Percentiles rank a stretch among this genome's conserved stretches.
These are phyloP conservation scores for Leptomonas pyrrhocoris DNA, from an alignment of 208 protist genomes.

Conservation along the genomic window DNA sequence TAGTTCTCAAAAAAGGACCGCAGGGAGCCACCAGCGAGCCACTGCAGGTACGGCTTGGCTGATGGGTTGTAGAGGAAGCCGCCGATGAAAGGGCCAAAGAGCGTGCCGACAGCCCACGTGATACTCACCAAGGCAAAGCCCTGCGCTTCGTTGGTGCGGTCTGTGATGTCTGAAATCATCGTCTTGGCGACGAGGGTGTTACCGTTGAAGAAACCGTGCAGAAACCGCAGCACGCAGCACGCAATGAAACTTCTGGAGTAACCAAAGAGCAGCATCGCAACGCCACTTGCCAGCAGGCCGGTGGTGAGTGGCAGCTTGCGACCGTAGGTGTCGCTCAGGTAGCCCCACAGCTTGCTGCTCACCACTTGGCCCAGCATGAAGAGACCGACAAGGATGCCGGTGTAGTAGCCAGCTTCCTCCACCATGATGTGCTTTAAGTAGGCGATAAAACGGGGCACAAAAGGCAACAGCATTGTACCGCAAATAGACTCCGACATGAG, in stretches of 20 bases:
- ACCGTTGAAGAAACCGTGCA: constrained; percentile 76
- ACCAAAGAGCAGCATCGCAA: constrained; percentile 72
- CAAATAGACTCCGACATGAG: constrained; percentile 80
- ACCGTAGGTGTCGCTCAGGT: constrained; percentile 71
- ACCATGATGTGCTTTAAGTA: constrained; percentile 46
- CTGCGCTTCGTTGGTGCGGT: constrained; percentile 62
- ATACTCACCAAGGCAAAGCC: constrained; percentile 97
- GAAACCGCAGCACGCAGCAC: constrained; percentile 58
- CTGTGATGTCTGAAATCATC: constrained; percentile 75
- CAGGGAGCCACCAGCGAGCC: constrained; percentile 27
- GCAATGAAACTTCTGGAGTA: constrained; percentile 39
- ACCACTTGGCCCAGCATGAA: constrained; percentile 87
- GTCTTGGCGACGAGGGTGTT: constrained; percentile 75
- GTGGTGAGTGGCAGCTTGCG: constrained; percentile 50
- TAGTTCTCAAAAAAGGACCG: constrained; percentile 43
- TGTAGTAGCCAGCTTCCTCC: constrained; percentile 55
- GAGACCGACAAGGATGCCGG: constrained; percentile 67
- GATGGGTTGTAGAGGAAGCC: constrained; percentile 80
- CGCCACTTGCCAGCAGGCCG: constrained; percentile 52
- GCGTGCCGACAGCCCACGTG: constrained; percentile 57
- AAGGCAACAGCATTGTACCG: constrained; percentile 74
- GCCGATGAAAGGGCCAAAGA: constrained; percentile 66
- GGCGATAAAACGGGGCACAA: constrained; percentile 67
- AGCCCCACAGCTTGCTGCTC: constrained; percentile 69
- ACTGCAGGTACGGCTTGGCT: constrained; percentile 35